Percentiles rank a stretch among this genome's conserved stretches.
phyloP scores from a whole-genome alignment of 306 rosid genomes.

The Acacia crassicarpa region DNA sequence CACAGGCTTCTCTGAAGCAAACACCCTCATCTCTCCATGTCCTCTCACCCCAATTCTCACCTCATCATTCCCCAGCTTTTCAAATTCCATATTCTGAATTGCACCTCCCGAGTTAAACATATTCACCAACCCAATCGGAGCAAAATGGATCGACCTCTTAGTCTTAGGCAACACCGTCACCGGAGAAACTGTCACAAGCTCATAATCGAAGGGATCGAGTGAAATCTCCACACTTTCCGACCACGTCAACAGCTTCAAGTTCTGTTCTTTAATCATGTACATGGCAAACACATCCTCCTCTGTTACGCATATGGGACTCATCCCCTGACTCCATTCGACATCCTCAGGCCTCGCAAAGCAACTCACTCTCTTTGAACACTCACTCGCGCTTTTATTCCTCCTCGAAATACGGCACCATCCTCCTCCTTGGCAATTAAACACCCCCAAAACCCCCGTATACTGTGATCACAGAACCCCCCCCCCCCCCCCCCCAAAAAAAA shows the following conservation, averaged over 20 bases:
- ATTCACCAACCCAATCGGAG: conserved; percentile 68
- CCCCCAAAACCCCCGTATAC: conserved; percentile 66
- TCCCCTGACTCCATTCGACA: conserved; percentile 60
- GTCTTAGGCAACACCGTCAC: conserved; percentile 34
- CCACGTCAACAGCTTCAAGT: conserved; percentile 51
- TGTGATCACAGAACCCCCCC: conserved; percentile 28
- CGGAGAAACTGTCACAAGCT: conserved; percentile 59
- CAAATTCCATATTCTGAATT: conserved; percentile 46
- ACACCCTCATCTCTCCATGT: conserved; percentile 57
- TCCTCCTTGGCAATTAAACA: conserved; percentile 86
- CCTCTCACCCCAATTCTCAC: conserved; percentile 51
- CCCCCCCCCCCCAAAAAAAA: no score
- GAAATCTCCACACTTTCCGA: conserved; percentile 49
- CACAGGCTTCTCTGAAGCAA: conserved; percentile 57
- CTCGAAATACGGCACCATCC: conserved; percentile 68
- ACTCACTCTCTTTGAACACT: conserved; percentile 43
- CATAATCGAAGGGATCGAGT: conserved; percentile 55
- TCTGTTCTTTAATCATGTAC: conserved; percentile 47
- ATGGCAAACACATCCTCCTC: conserved; percentile 54
- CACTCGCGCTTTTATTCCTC: conserved; percentile 50
- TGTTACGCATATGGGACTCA: conserved; percentile 39
- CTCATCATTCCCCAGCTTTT: conserved; percentile 32
- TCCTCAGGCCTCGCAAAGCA: conserved; percentile 58
- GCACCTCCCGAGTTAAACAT: conserved; percentile 78
- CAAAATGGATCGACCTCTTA: conserved; percentile 43